Evolutionary conservation across 352 stramenopile genomes (phyloP).

Genomic region (Phytophthora citrophthora): DNA sequence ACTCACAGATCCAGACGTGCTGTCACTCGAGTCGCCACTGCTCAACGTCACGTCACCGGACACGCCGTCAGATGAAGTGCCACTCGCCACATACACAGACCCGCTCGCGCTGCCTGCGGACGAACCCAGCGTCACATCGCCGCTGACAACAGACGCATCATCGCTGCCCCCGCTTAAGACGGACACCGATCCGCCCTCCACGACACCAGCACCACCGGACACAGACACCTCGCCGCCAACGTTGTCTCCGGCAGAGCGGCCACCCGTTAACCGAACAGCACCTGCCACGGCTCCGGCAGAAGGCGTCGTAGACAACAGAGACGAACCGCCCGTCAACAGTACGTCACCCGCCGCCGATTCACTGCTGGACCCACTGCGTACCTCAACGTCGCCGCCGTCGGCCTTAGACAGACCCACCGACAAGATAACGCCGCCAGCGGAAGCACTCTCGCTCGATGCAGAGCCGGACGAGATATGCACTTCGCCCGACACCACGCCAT

Average conservation of each 20-base stretch:
- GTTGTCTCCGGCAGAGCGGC: conserved; percentile 24
- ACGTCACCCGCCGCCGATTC: conserved; percentile 1
- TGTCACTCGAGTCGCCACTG: conserved; percentile 21
- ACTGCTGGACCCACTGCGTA: conserved; percentile 12
- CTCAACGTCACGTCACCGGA: conserved; percentile 18
- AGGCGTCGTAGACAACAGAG: not conserved
- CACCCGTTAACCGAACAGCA: conserved; percentile 16
- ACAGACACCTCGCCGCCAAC: conserved; percentile 21
- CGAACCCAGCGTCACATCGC: conserved; percentile 12
- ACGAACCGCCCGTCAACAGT: not conserved
- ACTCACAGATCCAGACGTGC: conserved; percentile 12
- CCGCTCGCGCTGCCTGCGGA: conserved; percentile 17
- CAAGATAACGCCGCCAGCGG: conserved; percentile 15
- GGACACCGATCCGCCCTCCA: conserved; percentile 13
- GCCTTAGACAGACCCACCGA: conserved; percentile 19
- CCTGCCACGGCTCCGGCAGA: conserved; percentile 15
- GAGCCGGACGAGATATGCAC: conserved; percentile 29
- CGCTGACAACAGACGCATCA: conserved; percentile 14
- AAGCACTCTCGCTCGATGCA: conserved; percentile 1
- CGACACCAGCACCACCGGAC: conserved; percentile 16
- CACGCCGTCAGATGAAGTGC: conserved; percentile 10
- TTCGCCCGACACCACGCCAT: conserved; percentile 15
- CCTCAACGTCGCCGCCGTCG: conserved; percentile 19
- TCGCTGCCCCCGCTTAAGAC: conserved; percentile 17
- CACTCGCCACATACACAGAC: conserved; percentile 16